Evolutionary conservation across 2,329 filamentous ascomycete species (phyloP), one percentile per base, ranked within the genome.

Genomic region (Helminthosporium solani): DNA sequence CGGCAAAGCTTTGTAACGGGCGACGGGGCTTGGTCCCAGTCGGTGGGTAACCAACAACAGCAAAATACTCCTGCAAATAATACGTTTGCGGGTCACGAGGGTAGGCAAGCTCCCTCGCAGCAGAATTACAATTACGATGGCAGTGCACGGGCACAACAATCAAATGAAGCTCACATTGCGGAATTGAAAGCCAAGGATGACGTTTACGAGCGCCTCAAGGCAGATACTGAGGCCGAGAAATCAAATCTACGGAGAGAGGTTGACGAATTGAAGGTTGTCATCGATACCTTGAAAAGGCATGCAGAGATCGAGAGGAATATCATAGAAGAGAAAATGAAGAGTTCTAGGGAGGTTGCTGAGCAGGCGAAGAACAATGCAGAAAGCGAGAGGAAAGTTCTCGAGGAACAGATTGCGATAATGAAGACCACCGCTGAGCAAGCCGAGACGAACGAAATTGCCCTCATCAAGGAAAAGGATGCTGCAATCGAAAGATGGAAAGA

Each of bases 401-500:
- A 44, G 18, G 54, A 57, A 23, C 61, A 63, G 37, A 53, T 60
- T 12, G 52, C 58, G 21, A 16, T 44, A 1, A 51, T 60, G 54
- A 62, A 53, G 18, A 21, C 33, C 12, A 49, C 49, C 23, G 52
- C 53, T 2, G 51, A 60, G n/a, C 46, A 65, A 50, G 55, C 56
- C 12, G 63, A 55, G 44, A 48, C 33, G 16, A 53, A 60, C 18
- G 52, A 50, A 3, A 61, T 63, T 35, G 51, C 56, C 8, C 28
- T 54, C 11, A 52, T 40, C 19, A 66, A 55, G 31, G 66, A 68
- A 34, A 66, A 66, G 14, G 53, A 60, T 15, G 20, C 54, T 9
- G 60, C 54, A 2, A 63, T 68, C 28, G 65, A 64, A 33, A 55
- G 63, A 19, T 46, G 66, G 35, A 67, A 64, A 31, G 64, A 70